Base-by-base conservation (phyloP, 805 yeast species). In the Yarrowia osloensis region DNA sequence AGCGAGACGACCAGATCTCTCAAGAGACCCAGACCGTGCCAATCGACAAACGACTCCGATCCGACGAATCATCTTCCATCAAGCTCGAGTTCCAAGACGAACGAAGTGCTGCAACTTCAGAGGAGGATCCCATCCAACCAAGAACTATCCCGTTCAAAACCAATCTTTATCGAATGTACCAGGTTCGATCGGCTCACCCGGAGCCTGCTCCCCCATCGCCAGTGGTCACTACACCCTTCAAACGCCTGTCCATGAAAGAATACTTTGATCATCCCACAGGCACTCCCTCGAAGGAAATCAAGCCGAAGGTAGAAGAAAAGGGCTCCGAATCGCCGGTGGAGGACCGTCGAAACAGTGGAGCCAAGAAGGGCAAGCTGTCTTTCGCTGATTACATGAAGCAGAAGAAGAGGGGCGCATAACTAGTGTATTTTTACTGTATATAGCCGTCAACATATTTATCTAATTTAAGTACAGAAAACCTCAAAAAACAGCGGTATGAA, bases 331-430 rank as follows among this genome's bases (percentile, higher is more conserved):
- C 54, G 12, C 42, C 40, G 3, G 66, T 44, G 8, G 54, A 61
- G 12, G 66, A 61, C 6, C 40, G 54, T 7, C 42, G 66, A 9
- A 42, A 44, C 44, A 44, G 54, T 13, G 49, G 63, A 22, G 52
- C 54, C n/a, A 61, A 61, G 33, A 61, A 61, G 42, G 54, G 66
- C 22, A 61, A 61, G 54, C 42, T 61, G 21, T 44, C 54, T 15
- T 61, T 61, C n/a, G 66, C 66, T 5, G 66, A 61, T 24, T 61
- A 61, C 54, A 44, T 61, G 54, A 61, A 61, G 21, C 66, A 61
- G 33, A 61, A 61, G 54, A 61, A 61, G 26, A 17, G 42, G 24
- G 66, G 37, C 6, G 52, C 44, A 9, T 31, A 50, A 21, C 15
- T 21, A 9, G 29, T 42, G 44, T 44, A 46, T 31, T 61, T 40